Conservation (phyloP, 106 monocot genomes). For the Dioscorea zingiberensis region DNA sequence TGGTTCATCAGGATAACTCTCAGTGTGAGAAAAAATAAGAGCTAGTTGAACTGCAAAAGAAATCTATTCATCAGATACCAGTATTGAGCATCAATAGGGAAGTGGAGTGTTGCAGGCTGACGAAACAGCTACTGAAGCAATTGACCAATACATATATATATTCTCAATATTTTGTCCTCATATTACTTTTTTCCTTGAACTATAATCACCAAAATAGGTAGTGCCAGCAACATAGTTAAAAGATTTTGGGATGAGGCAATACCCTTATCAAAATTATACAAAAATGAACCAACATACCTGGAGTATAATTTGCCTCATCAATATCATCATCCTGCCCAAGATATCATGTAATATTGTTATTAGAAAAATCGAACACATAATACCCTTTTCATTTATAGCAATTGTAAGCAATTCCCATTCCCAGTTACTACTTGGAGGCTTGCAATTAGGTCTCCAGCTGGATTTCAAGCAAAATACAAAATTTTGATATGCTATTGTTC, state of each 20-base stretch:
- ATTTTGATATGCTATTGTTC: no score
- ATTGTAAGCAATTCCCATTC: neutral
- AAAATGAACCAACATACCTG: constrained; percentile 30
- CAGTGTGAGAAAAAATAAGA: constrained; percentile 83
- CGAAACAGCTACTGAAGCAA: neutral
- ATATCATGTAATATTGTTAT: neutral
- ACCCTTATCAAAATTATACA: neutral
- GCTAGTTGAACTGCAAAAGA: constrained; percentile 79
- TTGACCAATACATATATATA: neutral
- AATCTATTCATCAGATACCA: neutral
- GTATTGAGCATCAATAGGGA: neutral
- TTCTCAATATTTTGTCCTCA: neutral
- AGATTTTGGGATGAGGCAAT: neutral
- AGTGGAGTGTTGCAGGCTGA: no score
- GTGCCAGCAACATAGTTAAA: neutral
- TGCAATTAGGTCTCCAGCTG: no score
- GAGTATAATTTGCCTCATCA: constrained; percentile 52
- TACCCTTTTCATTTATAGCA: no score
- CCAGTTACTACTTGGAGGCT: neutral
- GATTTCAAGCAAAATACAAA: no score
- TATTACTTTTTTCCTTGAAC: neutral
- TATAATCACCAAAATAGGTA: neutral
- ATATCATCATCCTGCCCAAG: constrained; percentile 61
- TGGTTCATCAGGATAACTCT: constrained; percentile 93
- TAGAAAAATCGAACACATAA: neutral